A percentile compares a stretch with the other conserved stretches of the same genome.
phyloP scores from a whole-genome alignment of 768 basidiomycete species.

The Mycena capillaripes region DNA sequence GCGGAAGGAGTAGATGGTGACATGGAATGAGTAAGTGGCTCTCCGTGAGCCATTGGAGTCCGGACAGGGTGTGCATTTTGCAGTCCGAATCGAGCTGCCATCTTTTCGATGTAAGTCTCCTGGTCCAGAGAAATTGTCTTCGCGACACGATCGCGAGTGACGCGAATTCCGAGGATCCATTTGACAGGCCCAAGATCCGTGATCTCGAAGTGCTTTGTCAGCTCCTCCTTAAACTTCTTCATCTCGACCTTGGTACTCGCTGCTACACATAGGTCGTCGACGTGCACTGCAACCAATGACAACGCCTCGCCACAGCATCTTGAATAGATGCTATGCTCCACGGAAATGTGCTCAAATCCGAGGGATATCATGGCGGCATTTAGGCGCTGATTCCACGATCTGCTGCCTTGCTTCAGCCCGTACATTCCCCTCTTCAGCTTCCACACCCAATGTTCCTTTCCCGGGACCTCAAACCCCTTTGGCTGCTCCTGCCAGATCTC shows the following conservation, averaged over 20 bases:
- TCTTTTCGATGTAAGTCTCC: not conserved
- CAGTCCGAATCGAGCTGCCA: slow-evolving; percentile 6
- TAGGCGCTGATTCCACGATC: slow-evolving; percentile 39
- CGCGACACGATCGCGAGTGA: slow-evolving; percentile 16
- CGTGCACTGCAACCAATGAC: slow-evolving; percentile 36
- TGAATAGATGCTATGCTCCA: slow-evolving; percentile 42
- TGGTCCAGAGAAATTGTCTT: slow-evolving; percentile 1
- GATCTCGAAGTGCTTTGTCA: slow-evolving; percentile 28
- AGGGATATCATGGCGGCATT: slow-evolving; percentile 1
- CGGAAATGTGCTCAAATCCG: slow-evolving; percentile 31
- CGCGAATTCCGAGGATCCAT: slow-evolving; percentile 43
- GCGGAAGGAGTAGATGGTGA: not conserved
- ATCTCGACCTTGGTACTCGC: not conserved
- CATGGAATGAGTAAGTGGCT: not conserved
- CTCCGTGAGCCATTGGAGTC: slow-evolving; percentile 2
- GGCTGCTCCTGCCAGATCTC: slow-evolving; percentile 9
- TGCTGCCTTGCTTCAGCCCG: slow-evolving; percentile 12
- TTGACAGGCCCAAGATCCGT: slow-evolving; percentile 41
- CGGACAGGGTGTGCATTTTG: not conserved
- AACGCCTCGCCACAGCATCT: not conserved
- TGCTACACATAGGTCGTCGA: slow-evolving; percentile 43
- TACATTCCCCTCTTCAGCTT: slow-evolving; percentile 21
- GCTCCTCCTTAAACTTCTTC: slow-evolving; percentile 23
- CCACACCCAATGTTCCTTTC: slow-evolving; percentile 15
- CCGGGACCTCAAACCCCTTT: slow-evolving; percentile 12